These are phyloP conservation scores for Marasmius sp. DNA, from an alignment of 1,284 basidiomycete genomes.

Conservation along the genomic window DNA sequence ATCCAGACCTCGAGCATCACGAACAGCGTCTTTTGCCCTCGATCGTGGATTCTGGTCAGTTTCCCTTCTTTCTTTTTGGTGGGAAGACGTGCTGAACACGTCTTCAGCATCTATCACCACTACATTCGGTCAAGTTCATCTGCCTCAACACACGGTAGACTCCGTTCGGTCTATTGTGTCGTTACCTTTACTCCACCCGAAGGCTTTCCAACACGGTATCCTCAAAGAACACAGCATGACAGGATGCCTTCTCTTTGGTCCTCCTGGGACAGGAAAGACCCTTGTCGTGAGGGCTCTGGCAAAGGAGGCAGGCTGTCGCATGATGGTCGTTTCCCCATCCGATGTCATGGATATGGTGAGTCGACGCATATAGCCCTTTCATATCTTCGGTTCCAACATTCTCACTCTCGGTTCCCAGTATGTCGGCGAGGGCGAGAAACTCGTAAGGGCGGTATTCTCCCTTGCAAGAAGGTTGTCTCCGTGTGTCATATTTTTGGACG, in stretches of 20 bases:
- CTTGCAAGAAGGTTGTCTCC: conserved; percentile 87
- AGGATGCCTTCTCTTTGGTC: conserved; percentile 87
- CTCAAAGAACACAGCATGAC: conserved; percentile 88
- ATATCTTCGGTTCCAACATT: not conserved
- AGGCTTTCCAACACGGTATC: conserved; percentile 89
- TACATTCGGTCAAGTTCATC: conserved; percentile 84
- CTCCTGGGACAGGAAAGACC: conserved; percentile 92
- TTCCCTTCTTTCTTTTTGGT: conserved; percentile 8
- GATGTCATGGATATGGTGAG: conserved; percentile 88
- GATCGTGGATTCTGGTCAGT: conserved; percentile 77
- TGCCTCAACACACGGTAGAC: conserved; percentile 84
- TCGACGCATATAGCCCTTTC: not conserved
- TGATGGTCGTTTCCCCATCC: conserved; percentile 82
- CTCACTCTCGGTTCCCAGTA: conserved; percentile 53
- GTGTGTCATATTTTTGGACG: conserved; percentile 94
- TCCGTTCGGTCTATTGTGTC: conserved; percentile 90
- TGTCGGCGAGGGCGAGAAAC: conserved; percentile 93
- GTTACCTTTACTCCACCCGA: conserved; percentile 85
- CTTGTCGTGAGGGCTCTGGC: conserved; percentile 89
- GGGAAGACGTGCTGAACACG: conserved; percentile 11
- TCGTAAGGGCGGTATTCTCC: conserved; percentile 88
- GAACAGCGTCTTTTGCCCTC: conserved; percentile 78
- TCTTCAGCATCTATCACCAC: conserved; percentile 70
- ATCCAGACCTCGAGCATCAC: conserved; percentile 72
- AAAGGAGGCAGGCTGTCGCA: conserved; percentile 86